Base-by-base conservation (phyloP, 1,139 yeast species). In the Scheffersomyces insectosa region DNA sequence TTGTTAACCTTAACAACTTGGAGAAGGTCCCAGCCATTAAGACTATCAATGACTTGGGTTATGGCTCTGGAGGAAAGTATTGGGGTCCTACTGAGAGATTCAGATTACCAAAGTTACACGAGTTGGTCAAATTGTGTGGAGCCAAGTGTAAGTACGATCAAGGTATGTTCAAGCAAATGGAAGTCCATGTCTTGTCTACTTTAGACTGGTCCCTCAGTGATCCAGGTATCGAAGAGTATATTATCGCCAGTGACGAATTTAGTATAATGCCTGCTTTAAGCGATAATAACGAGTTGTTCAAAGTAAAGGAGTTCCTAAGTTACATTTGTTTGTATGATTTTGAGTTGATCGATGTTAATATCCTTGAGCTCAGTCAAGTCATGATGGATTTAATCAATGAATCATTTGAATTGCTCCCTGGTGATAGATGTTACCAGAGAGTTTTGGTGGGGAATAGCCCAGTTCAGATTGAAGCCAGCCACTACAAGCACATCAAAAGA, bases 41-140 rank as follows among this genome's bases (percentile, higher is more conserved):
- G 47, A 68, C 75, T 38, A 70, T 73, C 39, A 60, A 55, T 48
- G 78, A 73, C 50, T 63, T 72, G 47, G 78, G 77, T 37, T 72
- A 70, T 52, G 79, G 79, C 3, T 54, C 64, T 33, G 86, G 87
- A 36, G 85, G 85, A 12, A 72, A 84, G 55, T 81, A 70, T 59
- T 64, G 72, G 45, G 88, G 88, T 13, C 88, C 88, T 35, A 80
- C 83, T 39, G 83, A 82, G 56, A 68, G 88, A 52, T 81, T 82
- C 49, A 70, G 89, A 59, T 74, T 82, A 43, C 88, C 88, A 36
- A 76, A 85, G 55, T 66, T 83, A 44, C 72, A 75, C 36, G 89
- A 83, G 59, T 67, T 83, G 50, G 81, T 82, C 45, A 80, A 77
- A 59, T 65, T 79, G 40, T 82, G 87, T 60, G 84, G 84, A 30